These are phyloP conservation scores for Cutaneotrichosporon dermatis DNA, from an alignment of 1,284 basidiomycete genomes.

Conservation along the genomic window DNA sequence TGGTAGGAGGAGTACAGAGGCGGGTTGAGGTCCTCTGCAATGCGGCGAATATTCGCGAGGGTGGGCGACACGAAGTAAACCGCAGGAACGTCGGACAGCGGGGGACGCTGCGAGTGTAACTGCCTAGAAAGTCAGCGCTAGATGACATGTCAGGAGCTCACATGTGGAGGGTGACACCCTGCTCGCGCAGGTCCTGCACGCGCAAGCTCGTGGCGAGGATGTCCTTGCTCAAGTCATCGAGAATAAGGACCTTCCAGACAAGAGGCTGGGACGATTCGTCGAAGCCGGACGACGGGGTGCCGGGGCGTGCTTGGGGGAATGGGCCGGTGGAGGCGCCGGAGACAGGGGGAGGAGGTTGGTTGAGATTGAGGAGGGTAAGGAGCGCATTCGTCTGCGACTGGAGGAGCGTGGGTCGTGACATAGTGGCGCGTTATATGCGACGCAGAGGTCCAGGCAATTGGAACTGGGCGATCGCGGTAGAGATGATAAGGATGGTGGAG, in stretches of 20 bases:
- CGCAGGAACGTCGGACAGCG: constrained; percentile 91
- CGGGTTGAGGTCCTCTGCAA: constrained; percentile 78
- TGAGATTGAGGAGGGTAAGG: constrained; percentile 53
- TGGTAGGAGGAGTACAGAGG: constrained; percentile 88
- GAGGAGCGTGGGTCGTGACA: constrained; percentile 49
- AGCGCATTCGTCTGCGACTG: constrained; percentile 52
- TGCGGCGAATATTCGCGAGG: constrained; percentile 75
- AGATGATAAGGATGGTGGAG: background rate
- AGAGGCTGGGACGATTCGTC: constrained; percentile 57
- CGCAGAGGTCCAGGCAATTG: background rate
- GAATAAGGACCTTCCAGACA: constrained; percentile 93
- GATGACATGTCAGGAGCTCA: constrained; percentile 50
- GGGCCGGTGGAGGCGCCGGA: constrained; percentile 20
- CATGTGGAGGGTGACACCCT: constrained; percentile 97
- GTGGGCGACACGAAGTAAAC: constrained; percentile 96
- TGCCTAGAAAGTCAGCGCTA: constrained; percentile 57
- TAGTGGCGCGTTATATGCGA: constrained; percentile 7
- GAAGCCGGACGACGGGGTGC: constrained; percentile 31
- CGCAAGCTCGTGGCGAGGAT: constrained; percentile 89
- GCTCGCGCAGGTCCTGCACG: constrained; percentile 93
- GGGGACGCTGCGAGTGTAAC: constrained; percentile 81
- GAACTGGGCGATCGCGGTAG: too few species aligned
- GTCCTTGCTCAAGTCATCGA: constrained; percentile 94
- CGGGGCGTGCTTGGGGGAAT: constrained; percentile 30
- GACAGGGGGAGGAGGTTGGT: constrained; percentile 33